Conservation (phyloP, 306 rosid species). For the Cicer bijugum region DNA sequence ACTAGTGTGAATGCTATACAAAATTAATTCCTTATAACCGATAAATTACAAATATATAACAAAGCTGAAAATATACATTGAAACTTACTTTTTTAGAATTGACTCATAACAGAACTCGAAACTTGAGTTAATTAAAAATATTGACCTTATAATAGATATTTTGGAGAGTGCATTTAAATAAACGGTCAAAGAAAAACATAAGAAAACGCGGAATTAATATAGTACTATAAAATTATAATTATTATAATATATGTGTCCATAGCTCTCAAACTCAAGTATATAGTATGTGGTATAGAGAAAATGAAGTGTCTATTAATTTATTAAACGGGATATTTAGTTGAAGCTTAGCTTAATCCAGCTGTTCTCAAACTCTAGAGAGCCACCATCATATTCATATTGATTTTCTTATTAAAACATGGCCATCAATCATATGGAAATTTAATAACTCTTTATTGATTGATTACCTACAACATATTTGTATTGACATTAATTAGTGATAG, state of each 20-base stretch:
- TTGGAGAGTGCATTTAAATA: too few species aligned
- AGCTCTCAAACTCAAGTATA: not conserved
- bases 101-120: not conserved
- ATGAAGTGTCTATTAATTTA: slow-evolving; percentile 41
- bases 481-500: slow-evolving; percentile 39
- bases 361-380: slow-evolving; percentile 49
- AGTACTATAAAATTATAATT: too few species aligned
- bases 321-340: slow-evolving; percentile 30
- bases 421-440: slow-evolving; percentile 40
- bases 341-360: slow-evolving; percentile 57
- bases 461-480: not conserved
- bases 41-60: too few species aligned
- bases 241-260: too few species aligned
- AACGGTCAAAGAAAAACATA: too few species aligned
- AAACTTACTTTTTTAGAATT: not conserved
- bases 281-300: not conserved
- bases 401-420: slow-evolving; percentile 37
- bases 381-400: slow-evolving; percentile 35
- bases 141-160: too few species aligned
- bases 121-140: too few species aligned
- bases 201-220: too few species aligned
- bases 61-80: slow-evolving; percentile 9
- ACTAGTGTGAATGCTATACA: not conserved
- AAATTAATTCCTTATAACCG: too few species aligned
- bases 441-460: slow-evolving; percentile 18